phyloP scores from a whole-genome alignment of 106 monocot genomes.

The Vanilla planifolia region DNA sequence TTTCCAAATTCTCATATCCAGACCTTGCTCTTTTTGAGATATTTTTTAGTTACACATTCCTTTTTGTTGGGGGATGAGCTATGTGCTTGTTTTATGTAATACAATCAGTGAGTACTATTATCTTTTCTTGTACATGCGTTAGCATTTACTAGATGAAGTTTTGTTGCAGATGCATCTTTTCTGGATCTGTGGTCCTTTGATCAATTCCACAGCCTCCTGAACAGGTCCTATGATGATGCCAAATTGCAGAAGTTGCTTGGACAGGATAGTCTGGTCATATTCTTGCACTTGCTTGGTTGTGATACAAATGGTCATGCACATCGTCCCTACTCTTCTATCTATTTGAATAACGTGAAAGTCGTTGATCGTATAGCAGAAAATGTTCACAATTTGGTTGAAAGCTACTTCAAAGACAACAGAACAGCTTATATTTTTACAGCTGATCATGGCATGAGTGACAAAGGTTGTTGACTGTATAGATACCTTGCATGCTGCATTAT shows the following conservation, averaged over 20 bases:
- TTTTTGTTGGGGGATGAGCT: not conserved
- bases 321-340: conserved; percentile 73
- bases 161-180: conserved; percentile 90
- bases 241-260: conserved; percentile 43
- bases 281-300: conserved; percentile 92
- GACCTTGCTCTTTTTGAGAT: not conserved
- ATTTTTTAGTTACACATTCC: not conserved
- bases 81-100: not conserved
- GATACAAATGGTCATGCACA: conserved; percentile 99
- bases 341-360: conserved; percentile 85
- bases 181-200: conserved; percentile 91
- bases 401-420: conserved; percentile 71
- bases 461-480: conserved; percentile 64
- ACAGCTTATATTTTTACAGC: conserved; percentile 94
- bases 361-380: conserved; percentile 84
- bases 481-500: not conserved
- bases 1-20: not conserved
- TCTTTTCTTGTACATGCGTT: not conserved
- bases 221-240: conserved; percentile 55
- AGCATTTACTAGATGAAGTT: conserved; percentile 11
- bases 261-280: conserved; percentile 79
- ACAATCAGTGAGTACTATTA: not conserved
- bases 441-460: conserved; percentile 99
- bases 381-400: conserved; percentile 71
- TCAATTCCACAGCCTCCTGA: conserved; percentile 78